Evolutionary conservation across 495 filamentous ascomycete genomes (phyloP), one percentile per base, ranked within the genome.

Genomic region (Cercophora newfieldiana): DNA sequence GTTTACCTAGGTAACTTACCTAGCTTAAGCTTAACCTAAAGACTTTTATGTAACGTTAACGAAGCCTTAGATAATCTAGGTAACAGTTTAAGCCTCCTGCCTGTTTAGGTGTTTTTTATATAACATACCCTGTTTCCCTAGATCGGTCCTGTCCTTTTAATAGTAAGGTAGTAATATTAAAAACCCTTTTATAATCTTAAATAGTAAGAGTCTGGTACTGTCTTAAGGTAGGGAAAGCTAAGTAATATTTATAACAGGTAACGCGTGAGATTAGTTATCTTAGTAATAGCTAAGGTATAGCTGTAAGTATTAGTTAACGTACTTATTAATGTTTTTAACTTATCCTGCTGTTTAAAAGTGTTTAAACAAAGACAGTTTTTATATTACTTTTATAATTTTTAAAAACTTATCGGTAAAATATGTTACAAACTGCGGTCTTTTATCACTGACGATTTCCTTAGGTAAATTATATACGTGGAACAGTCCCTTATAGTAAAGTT

Each of bases 101-200:
- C n/a, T n/a, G n/a, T n/a, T n/a, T n/a, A n/a, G n/a, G n/a, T n/a
- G n/a, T n/a, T n/a, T n/a, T n/a, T n/a, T n/a, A n/a, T n/a, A n/a
- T n/a, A n/a, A n/a, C n/a, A n/a, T n/a, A n/a, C n/a, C n/a, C n/a
- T n/a, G n/a, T n/a, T n/a, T n/a, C n/a, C n/a, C n/a, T n/a, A n/a
- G n/a, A n/a, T n/a, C n/a, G n/a, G n/a, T 10, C 18, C 6, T 7
- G 14, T 24, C 29, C 37, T 29, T 18, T 56, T 25, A 63, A 21
- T 55, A 22, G 10, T 22, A 63, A 4, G n/a, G n/a, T 54, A 63
- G 49, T 48, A 37, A 50, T 22, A 14, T 63, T 1, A 64, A 57
- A 25, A 19, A 33, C n/a, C n/a, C 24, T 16, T 56, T 44, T 57
- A 37, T 0, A 24, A 37, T 14, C 8, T 16, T 22, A 19, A 8